These are phyloP conservation scores for Leccinum boreale DNA, from an alignment of 768 basidiomycete species.

Conservation along the genomic window DNA sequence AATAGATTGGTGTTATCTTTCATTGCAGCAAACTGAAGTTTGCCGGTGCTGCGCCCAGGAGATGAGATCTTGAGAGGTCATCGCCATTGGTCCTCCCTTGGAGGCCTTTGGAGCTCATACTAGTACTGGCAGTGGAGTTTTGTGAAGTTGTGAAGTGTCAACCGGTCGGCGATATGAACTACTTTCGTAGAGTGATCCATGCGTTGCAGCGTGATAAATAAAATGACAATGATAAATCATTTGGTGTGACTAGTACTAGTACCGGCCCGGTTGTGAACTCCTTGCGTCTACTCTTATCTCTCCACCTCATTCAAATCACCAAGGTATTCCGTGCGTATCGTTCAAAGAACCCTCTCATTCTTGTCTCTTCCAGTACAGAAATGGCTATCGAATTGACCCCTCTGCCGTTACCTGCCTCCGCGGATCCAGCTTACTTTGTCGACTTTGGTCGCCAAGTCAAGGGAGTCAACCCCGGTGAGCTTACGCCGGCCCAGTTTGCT, in stretches of 20 bases:
- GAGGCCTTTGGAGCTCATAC: neutral
- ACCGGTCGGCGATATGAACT: neutral
- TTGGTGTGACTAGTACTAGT: too few species aligned
- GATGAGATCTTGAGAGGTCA: neutral
- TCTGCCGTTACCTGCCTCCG: slow-evolving; percentile 69
- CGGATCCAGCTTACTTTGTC: slow-evolving; percentile 61
- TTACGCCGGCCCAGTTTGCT: slow-evolving; percentile 58
- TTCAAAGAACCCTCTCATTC: neutral
- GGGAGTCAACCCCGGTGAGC: slow-evolving; percentile 63
- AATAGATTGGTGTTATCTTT: too few species aligned
- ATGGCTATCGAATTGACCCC: slow-evolving; percentile 71
- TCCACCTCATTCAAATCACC: neutral
- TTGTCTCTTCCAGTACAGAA: neutral
- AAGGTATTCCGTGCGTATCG: neutral
- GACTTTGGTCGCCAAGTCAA: slow-evolving; percentile 77
- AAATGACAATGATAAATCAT: too few species aligned
- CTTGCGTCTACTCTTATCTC: slow-evolving; percentile 4
- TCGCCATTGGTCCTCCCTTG: slow-evolving; percentile 5
- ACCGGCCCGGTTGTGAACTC: neutral
- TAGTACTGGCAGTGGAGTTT: neutral
- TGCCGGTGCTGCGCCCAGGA: neutral
- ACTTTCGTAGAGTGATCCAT: too few species aligned
- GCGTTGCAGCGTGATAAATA: too few species aligned
- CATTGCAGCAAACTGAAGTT: neutral
- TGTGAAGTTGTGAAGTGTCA: neutral